phyloP scores from a whole-genome alignment of 202 grass and related monocot species.

The Bolboschoenoplectus hybrid region DNA sequence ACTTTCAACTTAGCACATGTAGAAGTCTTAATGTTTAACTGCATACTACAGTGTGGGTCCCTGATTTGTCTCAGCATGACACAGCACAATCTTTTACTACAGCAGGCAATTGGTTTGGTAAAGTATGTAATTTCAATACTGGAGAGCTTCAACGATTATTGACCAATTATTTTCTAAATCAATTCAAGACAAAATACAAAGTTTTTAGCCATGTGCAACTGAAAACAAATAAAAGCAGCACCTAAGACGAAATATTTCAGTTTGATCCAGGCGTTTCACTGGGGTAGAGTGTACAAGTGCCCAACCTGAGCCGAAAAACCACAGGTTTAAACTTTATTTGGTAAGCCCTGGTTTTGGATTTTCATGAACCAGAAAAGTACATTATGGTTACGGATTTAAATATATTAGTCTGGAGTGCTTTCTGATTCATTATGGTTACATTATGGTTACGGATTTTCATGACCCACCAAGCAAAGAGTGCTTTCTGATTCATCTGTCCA shows the following conservation, averaged over 20 bases:
- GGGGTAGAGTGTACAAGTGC: background rate
- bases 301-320: background rate
- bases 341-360: background rate
- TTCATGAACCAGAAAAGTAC: constrained; percentile 5
- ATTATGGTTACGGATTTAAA: background rate
- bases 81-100: background rate
- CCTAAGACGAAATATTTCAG: background rate
- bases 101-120: background rate
- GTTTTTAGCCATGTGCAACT: background rate
- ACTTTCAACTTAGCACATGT: constrained; percentile 17
- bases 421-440: background rate
- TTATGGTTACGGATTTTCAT: too few species aligned
- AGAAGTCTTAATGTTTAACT: background rate
- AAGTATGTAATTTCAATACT: background rate
- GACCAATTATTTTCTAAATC: constrained; percentile 6
- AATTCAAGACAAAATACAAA: background rate
- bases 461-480: too few species aligned
- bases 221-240: background rate
- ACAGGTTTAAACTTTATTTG: constrained; percentile 1
- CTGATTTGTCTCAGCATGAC: background rate
- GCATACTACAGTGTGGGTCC: background rate
- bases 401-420: background rate
- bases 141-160: background rate
- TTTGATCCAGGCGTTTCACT: constrained; percentile 11
- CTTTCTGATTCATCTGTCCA: background rate